These are phyloP conservation scores for Erucastrum elatum DNA, from an alignment of 345 rosid genomes.

Conservation along the genomic window DNA sequence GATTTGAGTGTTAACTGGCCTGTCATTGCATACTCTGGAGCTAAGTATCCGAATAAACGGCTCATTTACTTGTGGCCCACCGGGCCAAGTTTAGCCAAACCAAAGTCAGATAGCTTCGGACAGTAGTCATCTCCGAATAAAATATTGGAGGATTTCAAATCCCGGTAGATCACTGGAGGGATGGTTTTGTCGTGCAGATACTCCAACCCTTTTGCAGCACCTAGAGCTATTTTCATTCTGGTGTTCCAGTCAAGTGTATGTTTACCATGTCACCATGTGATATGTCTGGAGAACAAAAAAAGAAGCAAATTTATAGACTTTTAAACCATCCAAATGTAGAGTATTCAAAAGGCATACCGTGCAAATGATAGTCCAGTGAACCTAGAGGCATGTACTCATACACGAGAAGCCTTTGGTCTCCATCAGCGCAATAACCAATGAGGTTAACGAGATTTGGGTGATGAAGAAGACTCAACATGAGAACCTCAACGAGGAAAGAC, in stretches of 20 bases:
- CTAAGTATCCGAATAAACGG: slow-evolving; percentile 77
- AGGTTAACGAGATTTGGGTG: slow-evolving; percentile 86
- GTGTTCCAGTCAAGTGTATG: slow-evolving; percentile 80
- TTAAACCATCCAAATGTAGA: not conserved
- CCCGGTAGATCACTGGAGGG: slow-evolving; percentile 84
- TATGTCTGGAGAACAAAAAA: slow-evolving; percentile 45
- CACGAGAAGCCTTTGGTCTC: slow-evolving; percentile 90
- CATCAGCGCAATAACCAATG: slow-evolving; percentile 87
- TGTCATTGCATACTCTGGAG: slow-evolving; percentile 94
- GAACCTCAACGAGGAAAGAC: slow-evolving; percentile 76
- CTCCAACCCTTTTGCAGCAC: slow-evolving; percentile 85
- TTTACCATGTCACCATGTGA: slow-evolving; percentile 63
- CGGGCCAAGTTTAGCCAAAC: slow-evolving; percentile 88
- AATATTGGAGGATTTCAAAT: slow-evolving; percentile 82
- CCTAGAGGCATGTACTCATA: slow-evolving; percentile 89
- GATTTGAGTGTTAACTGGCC: slow-evolving; percentile 87
- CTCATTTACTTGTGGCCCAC: slow-evolving; percentile 80
- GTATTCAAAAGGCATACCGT: slow-evolving; percentile 46
- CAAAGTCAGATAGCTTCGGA: slow-evolving; percentile 91
- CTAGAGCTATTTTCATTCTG: slow-evolving; percentile 87
- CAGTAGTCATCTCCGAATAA: slow-evolving; percentile 67
- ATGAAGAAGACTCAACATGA: slow-evolving; percentile 85
- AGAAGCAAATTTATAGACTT: not conserved
- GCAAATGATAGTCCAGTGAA: slow-evolving; percentile 76
- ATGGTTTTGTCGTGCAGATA: slow-evolving; percentile 73